These are phyloP conservation scores for Berberis thunbergii DNA, from an alignment of 164 flowering plant species.

Conservation along the genomic window DNA sequence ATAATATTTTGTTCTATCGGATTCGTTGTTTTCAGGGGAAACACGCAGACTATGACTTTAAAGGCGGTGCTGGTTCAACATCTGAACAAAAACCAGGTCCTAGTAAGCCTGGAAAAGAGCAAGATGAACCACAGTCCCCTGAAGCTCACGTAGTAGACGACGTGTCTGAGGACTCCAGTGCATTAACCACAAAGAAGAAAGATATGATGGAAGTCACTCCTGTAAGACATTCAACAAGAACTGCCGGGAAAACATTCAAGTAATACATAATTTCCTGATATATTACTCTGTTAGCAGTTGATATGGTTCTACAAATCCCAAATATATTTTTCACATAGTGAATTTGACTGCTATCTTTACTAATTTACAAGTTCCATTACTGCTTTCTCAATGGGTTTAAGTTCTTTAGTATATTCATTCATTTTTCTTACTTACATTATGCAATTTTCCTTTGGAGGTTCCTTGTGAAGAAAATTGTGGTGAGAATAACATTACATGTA, in stretches of 20 bases:
- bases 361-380: not conserved
- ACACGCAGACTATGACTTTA: slow-evolving; percentile 49
- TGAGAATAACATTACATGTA: no score
- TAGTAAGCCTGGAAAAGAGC: slow-evolving; percentile 16
- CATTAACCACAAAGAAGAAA: slow-evolving; percentile 17
- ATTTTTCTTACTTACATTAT: no score
- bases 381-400: not conserved
- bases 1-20: not conserved
- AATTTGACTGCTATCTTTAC: not conserved
- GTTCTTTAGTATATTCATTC: no score
- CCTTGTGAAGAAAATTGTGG: no score
- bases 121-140: slow-evolving; percentile 30
- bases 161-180: slow-evolving; percentile 31
- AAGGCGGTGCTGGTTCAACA: slow-evolving; percentile 76
- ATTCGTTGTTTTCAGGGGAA: slow-evolving; percentile 36
- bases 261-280: slow-evolving; percentile 16
- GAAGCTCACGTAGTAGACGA: slow-evolving; percentile 30
- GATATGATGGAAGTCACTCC: slow-evolving; percentile 41
- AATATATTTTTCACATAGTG: not conserved
- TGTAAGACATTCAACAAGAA: slow-evolving; percentile 67
- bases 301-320: not conserved
- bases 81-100: slow-evolving; percentile 20
- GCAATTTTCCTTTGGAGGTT: no score
- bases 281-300: not conserved
- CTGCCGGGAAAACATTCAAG: slow-evolving; percentile 66